Base-by-base conservation (phyloP, 1,139 yeast species). In the Scheffersomyces insectosa region DNA sequence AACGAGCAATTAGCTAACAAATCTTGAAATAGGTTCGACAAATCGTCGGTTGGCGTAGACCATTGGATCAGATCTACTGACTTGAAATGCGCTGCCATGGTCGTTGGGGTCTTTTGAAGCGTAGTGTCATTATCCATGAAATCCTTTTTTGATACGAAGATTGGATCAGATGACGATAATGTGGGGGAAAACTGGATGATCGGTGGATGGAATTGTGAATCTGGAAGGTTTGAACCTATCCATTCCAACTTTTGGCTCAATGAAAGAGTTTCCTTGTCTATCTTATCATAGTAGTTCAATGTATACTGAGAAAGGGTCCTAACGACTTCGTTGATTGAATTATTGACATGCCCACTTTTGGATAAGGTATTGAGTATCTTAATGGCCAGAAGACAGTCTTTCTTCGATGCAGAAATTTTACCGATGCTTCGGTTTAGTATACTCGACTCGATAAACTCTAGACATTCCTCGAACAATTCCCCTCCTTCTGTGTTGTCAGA, bases 1-100 rank as follows among this genome's bases (percentile, higher is more conserved):
- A 88, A 79, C 0, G 95, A 85, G 60, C 96, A 88, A 57, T 88
- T 85, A n/a, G 80, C 74, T 14, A 85, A 63, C 2, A 75, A 57
- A 50, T 83, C 88, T 54, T 83, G 88, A 55, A 73, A 70, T 15
- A 75, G 59, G 4, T 55, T 66, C 34, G 42, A 42, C 44, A 62
- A 50, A 23, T 59, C 64, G 1, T 37, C 42, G 3, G 27, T 15
- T 5, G 54, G 41, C 31, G 47, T 28, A 16, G 50, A 25, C 70
- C 66, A 61, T 34, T 56, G 56, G 33, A 35, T 44, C 15, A 42
- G 35, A 2, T 14, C 52, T 39, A 57, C 40, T n/a, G 37, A 44
- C 10, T 43, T 38, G 37, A 56, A 59, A 5, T 30, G 36, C 2
- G 56, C 58, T 5, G 51, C 49, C 33, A 65, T 28, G 5, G 36